phyloP scores from a whole-genome alignment of 2,329 filamentous ascomycete species.

The Fusarium temperatum region DNA sequence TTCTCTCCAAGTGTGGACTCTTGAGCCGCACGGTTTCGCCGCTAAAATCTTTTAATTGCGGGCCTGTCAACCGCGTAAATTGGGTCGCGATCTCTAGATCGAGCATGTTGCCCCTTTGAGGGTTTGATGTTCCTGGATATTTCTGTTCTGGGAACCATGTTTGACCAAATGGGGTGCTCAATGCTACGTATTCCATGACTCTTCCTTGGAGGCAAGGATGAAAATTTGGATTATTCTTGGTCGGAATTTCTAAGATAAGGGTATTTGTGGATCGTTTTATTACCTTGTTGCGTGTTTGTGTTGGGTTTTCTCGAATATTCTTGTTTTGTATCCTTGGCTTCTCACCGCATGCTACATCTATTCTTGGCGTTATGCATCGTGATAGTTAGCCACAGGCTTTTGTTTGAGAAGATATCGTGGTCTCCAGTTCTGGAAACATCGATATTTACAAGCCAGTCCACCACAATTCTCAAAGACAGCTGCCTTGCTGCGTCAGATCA shows the following conservation, averaged over 20 bases:
- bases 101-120: neutral
- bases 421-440: rapidly evolving
- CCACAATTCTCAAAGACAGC: neutral
- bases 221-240: neutral
- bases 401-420: rapidly evolving
- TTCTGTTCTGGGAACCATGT: neutral
- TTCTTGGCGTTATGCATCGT: neutral
- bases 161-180: neutral
- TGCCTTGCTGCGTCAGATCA: too few relatives aligned
- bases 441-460: rapidly evolving
- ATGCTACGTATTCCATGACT: neutral
- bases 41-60: conserved; percentile 1
- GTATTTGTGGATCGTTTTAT: neutral
- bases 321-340: neutral
- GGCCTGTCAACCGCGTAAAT: neutral
- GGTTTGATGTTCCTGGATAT: neutral
- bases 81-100: neutral
- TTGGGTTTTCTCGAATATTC: neutral
- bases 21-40: neutral
- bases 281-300: neutral
- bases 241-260: neutral
- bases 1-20: conserved; percentile 13
- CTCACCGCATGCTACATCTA: neutral
- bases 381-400: rapidly evolving
- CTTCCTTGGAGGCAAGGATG: neutral